Conservation (phyloP, 2,329 filamentous ascomycete species). For the Pseudogymnoascus sp. region DNA sequence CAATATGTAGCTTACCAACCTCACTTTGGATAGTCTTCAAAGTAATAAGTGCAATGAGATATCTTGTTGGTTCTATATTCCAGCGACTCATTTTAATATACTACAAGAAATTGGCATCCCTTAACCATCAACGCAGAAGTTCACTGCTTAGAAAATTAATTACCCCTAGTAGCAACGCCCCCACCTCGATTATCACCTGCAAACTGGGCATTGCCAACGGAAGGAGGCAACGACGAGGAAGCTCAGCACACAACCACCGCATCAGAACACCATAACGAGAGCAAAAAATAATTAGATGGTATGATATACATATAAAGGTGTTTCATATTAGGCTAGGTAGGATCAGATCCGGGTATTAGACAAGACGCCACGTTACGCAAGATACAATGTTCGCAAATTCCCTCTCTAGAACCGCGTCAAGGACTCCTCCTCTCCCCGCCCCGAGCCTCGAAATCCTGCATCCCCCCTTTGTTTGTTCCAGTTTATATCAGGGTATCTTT, state of each 20-base stretch:
- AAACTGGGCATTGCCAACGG: neutral
- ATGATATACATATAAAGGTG: neutral
- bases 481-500: neutral
- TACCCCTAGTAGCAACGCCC: neutral
- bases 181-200: neutral
- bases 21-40: neutral
- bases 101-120: neutral
- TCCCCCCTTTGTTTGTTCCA: neutral
- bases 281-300: neutral
- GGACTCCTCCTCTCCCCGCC: neutral
- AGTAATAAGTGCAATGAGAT: neutral
- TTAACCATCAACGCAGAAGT: neutral
- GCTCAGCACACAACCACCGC: neutral
- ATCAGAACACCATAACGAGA: neutral
- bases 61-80: neutral
- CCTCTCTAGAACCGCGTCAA: neutral
- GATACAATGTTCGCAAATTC: neutral
- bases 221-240: neutral
- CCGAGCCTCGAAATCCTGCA: neutral
- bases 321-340: constrained; percentile 4
- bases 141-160: neutral
- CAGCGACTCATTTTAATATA: neutral
- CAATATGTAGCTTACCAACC: neutral
- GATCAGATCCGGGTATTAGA: constrained; percentile 5
- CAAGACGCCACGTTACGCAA: constrained; percentile 1